Percentiles rank a stretch among this genome's conserved stretches.
phyloP scores from a whole-genome alignment of 2,329 filamentous ascomycete species.

The Colletotrichum trifolii region DNA sequence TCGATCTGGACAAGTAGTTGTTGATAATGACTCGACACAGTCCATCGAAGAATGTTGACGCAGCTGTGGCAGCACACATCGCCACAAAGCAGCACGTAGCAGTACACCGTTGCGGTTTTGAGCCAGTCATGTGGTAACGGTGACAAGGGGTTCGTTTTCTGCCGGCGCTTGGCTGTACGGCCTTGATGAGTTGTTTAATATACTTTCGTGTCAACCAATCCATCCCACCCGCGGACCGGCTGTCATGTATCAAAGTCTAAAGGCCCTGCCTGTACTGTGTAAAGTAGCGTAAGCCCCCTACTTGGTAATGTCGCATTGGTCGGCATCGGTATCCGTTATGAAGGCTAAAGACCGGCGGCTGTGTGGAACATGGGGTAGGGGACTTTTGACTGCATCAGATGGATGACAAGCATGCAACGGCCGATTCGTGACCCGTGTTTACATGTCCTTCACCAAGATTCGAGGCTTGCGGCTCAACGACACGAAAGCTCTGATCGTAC shows the following conservation, averaged over 20 bases:
- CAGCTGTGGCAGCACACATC: too few species aligned
- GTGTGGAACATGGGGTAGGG: neutral
- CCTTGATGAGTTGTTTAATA: neutral
- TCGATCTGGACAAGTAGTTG: too few species aligned
- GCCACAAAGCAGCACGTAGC: too few species aligned
- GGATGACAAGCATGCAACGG: neutral
- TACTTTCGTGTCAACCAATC: slow-evolving; percentile 13
- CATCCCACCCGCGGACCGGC: neutral
- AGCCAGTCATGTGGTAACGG: neutral
- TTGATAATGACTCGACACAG: too few species aligned
- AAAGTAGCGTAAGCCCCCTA: neutral
- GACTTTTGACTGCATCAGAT: neutral
- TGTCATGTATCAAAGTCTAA: slow-evolving; percentile 13
- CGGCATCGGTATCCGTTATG: neutral
- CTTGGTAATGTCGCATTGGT: neutral
- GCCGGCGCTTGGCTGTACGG: neutral
- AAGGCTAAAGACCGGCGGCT: neutral
- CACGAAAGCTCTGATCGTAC: slow-evolving; percentile 8
- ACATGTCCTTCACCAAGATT: neutral
- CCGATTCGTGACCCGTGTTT: neutral
- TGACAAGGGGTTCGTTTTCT: neutral
- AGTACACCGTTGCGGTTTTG: neutral
- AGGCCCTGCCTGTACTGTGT: too few species aligned
- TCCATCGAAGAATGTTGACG: too few species aligned
- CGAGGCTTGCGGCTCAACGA: slow-evolving; percentile 7